A percentile compares a stretch with the other conserved stretches of the same genome.
These are phyloP conservation scores for Colletotrichum lini DNA, from an alignment of 2,329 filamentous ascomycete genomes.

Conservation along the genomic window DNA sequence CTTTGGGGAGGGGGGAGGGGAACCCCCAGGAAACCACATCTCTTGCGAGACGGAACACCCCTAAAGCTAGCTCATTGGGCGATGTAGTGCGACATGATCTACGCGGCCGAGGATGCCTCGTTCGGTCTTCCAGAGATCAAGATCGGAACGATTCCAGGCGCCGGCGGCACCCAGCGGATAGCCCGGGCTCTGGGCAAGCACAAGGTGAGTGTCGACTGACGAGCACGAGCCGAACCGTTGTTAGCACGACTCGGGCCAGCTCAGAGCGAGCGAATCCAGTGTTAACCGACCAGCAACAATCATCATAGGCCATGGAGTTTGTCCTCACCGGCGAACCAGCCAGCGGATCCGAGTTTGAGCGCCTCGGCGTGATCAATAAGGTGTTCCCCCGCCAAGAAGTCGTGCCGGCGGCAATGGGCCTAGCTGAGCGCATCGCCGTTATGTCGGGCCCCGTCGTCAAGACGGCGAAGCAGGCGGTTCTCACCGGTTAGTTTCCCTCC, in stretches of 20 bases:
- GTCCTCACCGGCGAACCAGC: constrained; percentile 59
- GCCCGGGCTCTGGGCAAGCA: constrained; percentile 59
- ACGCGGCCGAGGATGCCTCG: constrained; percentile 52
- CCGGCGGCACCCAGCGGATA: constrained; percentile 58
- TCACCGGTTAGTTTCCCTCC: constrained; percentile 52
- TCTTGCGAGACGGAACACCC: constrained; percentile 7
- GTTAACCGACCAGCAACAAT: constrained; percentile 16
- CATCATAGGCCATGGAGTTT: constrained; percentile 58
- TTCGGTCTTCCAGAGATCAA: constrained; percentile 58
- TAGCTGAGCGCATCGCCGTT: constrained; percentile 56
- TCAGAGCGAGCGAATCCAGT: background rate
- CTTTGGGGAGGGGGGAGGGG: background rate
- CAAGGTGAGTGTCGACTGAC: constrained; percentile 50
- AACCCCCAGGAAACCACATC: background rate
- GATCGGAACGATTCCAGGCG: constrained; percentile 58
- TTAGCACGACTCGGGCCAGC: background rate
- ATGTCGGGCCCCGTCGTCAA: constrained; percentile 57
- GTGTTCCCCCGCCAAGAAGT: constrained; percentile 53
- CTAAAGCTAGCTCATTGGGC: constrained; percentile 8
- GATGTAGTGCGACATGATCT: constrained; percentile 56
- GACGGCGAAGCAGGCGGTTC: constrained; percentile 60
- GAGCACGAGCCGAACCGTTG: background rate
- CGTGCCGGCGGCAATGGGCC: constrained; percentile 53
- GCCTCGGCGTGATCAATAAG: constrained; percentile 57
- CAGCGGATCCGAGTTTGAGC: constrained; percentile 54